These are phyloP conservation scores for Glaciozyma antarctica DNA, from an alignment of 768 basidiomycete genomes.

Conservation along the genomic window DNA sequence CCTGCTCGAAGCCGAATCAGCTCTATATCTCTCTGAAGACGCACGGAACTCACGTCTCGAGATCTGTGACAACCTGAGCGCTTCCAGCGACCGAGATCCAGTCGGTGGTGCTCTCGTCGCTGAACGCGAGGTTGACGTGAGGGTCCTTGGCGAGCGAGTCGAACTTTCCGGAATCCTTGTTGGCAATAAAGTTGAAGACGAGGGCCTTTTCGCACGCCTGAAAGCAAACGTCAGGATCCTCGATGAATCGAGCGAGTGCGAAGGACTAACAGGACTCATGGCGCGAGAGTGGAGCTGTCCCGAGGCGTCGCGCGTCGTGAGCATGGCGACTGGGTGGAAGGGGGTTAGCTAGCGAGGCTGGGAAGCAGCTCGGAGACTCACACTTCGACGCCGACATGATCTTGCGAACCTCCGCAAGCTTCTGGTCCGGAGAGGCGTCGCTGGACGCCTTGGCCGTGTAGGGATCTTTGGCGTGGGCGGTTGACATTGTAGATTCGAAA, in stretches of 20 bases:
- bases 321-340: conserved; percentile 18
- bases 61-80: conserved; percentile 28
- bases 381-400: conserved; percentile 27
- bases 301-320: conserved; percentile 25
- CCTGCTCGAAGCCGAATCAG: not conserved
- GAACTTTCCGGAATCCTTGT: conserved; percentile 34
- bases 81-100: conserved; percentile 34
- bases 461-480: conserved; percentile 10
- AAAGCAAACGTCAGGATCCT: too few relatives aligned
- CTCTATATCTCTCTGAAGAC: too few relatives aligned
- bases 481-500: not conserved
- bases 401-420: conserved; percentile 16
- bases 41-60: not conserved
- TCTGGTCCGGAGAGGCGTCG: conserved; percentile 17
- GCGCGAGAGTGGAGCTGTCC: conserved; percentile 32
- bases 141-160: conserved; percentile 30
- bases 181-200: conserved; percentile 34
- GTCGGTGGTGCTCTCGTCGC: conserved; percentile 25
- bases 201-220: conserved; percentile 29
- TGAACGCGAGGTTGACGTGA: conserved; percentile 32
- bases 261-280: conserved; percentile 19
- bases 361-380: too few relatives aligned
- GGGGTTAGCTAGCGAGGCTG: too few relatives aligned
- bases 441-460: conserved; percentile 27
- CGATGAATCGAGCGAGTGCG: too few relatives aligned